Conservation (phyloP, 129 eudicot genomes). For the Chrysanthemum seticuspe region DNA sequence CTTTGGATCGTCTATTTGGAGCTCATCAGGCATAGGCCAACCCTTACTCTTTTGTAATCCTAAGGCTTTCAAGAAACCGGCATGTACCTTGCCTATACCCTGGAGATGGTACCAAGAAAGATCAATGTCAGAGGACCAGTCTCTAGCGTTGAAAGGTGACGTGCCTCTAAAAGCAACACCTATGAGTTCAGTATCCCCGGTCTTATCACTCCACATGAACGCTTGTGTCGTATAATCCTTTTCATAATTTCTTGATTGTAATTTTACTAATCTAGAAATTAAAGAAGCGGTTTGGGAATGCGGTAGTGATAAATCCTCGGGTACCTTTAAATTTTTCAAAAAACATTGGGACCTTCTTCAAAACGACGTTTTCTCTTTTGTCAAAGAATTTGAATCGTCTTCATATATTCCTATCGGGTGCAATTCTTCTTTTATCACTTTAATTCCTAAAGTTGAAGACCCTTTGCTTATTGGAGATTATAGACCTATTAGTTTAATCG, state of each 20-base stretch:
- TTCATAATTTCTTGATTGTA: constrained; percentile 28
- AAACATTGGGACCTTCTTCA: not conserved
- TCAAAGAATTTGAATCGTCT: not conserved
- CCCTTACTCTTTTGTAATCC: constrained; percentile 58
- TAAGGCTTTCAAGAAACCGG: constrained; percentile 70
- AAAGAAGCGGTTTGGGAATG: not conserved
- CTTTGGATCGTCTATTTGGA: constrained; percentile 3
- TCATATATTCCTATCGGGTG: not conserved
- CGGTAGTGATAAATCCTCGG: not conserved
- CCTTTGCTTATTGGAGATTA: not conserved
- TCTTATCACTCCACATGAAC: constrained; percentile 45
- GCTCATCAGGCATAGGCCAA: constrained; percentile 43
- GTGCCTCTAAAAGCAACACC: constrained; percentile 75
- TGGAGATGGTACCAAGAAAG: constrained; percentile 58
- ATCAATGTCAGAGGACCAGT: constrained; percentile 62
- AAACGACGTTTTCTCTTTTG: not conserved
- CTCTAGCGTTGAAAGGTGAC: constrained; percentile 51
- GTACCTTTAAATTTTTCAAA: not conserved
- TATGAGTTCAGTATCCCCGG: constrained; percentile 35
- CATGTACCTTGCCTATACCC: constrained; percentile 57
- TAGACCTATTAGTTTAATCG: constrained; percentile 1
- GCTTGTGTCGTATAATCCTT: constrained; percentile 49
- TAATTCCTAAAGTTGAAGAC: not conserved
- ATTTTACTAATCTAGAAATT: not conserved
- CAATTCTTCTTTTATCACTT: not conserved